Base-by-base conservation (phyloP, 176 grass and related monocot genomes). In the Bolboschoenus planiculmis region DNA sequence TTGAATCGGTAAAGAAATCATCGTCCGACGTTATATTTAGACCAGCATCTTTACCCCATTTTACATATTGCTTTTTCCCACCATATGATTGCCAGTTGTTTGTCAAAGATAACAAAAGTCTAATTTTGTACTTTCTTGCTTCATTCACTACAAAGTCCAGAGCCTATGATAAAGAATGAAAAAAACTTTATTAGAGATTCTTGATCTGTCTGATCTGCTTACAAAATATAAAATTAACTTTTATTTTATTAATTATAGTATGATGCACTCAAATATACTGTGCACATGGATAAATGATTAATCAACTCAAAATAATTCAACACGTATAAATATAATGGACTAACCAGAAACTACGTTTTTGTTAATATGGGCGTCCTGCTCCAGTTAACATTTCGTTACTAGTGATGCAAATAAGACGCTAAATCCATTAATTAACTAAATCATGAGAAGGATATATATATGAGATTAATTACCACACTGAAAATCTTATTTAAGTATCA, bases 61-160 rank as follows among this genome's bases (percentile, higher is more conserved):
- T 80, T 46, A 92, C 86, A 58, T 94, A 95, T 62, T 90, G 92
- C 15, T 84, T 83, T 53, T 90, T 95, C 5, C 92, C 92, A 80
- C 92, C 92, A 27, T 86, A 95, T 78, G 44, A 68, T 33, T 95
- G 84, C 92, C 90, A 92, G 56, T 95, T 95, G 78, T 95, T 92
- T 5, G 56, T 56, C 9, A 95, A 83, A 10, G 90, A 57, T 8
- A 95, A 85, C 40, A 90, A 79, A 23, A 95, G 86, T 80, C 88
- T 86, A 21, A 90, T 90, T 53, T 67, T 87, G 81, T 90, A 81
- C 77, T 92, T 95, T 43, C 78, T 85, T 33, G 90, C 92, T 85
- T 95, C 92, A 60, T 67, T 92, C 61, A 92, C 76, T 31, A 95
- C 92, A 91, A 92, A 95, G 84, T 95, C 92, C 46, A 95, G 66